phyloP scores from a whole-genome alignment of 2,329 filamentous ascomycete genomes.

The Diaporthe eres region DNA sequence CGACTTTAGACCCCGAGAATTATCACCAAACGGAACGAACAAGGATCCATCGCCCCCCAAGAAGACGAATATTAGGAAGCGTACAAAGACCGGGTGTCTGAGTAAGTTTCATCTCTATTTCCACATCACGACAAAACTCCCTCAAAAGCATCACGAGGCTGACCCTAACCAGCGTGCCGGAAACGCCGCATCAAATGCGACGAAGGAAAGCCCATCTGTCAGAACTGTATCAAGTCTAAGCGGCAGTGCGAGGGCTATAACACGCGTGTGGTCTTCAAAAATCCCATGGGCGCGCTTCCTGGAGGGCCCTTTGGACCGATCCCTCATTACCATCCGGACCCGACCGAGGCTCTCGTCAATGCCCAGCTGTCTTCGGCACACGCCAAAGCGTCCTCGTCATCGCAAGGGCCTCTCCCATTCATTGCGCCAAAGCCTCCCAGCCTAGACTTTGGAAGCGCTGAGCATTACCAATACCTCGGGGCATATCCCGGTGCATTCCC shows the following conservation, averaged over 20 bases:
- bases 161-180: constrained; percentile 77
- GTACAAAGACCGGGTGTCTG: constrained; percentile 93
- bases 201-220: constrained; percentile 86
- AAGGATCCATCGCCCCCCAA: constrained; percentile 61
- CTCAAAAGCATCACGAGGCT: constrained; percentile 37
- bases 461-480: constrained; percentile 49
- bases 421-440: constrained; percentile 68
- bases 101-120: constrained; percentile 68
- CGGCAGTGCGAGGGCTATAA: constrained; percentile 87
- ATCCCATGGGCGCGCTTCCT: constrained; percentile 73
- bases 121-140: neutral
- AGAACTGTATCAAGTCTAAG: constrained; percentile 90
- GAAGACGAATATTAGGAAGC: constrained; percentile 69
- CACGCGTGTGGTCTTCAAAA: constrained; percentile 85
- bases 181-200: constrained; percentile 98
- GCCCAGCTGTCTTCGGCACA: constrained; percentile 58
- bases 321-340: constrained; percentile 58
- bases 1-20: constrained; percentile 50
- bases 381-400: constrained; percentile 55
- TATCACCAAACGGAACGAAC: constrained; percentile 52
- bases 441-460: constrained; percentile 51
- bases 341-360: constrained; percentile 61
- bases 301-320: constrained; percentile 61
- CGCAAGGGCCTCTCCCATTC: constrained; percentile 54
- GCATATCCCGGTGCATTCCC: constrained; percentile 49